Percentiles rank a stretch among this genome's conserved stretches.
phyloP scores from a whole-genome alignment of 768 basidiomycete genomes.

The Pisolithus microcarpus region DNA sequence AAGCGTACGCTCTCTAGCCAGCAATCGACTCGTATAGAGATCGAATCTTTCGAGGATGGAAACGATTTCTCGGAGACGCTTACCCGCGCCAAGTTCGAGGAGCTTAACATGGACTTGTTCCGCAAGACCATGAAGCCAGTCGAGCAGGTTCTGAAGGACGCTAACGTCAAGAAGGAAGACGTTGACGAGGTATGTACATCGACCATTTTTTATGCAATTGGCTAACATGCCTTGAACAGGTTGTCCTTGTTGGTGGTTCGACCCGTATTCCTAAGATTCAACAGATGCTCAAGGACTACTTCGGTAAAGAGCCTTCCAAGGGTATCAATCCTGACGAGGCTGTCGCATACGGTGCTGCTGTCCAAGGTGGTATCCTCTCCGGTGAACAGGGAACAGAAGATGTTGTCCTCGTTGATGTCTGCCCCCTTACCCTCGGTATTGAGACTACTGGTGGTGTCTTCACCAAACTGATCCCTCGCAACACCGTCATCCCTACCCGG shows the following conservation, averaged over 20 bases:
- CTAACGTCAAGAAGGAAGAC: constrained; percentile 96
- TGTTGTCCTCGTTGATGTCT: constrained; percentile 93
- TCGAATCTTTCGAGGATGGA: constrained; percentile 92
- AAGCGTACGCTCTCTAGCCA: constrained; percentile 91
- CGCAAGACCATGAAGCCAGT: constrained; percentile 99
- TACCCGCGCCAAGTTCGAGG: constrained; percentile 98
- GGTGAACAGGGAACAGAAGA: constrained; percentile 88
- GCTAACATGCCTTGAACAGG: constrained; percentile 27
- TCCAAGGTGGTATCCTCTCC: constrained; percentile 96
- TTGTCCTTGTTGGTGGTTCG: constrained; percentile 92
- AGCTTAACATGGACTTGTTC: constrained; percentile 98
- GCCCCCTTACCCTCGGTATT: constrained; percentile 95
- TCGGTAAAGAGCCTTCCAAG: constrained; percentile 95
- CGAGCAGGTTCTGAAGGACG: constrained; percentile 97
- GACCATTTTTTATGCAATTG: not conserved
- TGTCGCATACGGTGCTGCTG: constrained; percentile 97
- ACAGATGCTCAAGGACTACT: constrained; percentile 96
- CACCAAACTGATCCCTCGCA: constrained; percentile 94
- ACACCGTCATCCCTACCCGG: constrained; percentile 97
- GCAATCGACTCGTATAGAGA: constrained; percentile 87
- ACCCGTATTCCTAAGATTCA: constrained; percentile 99
- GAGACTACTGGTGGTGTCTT: constrained; percentile 98
- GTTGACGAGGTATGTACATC: constrained; percentile 64
- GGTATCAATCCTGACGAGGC: constrained; percentile 99
- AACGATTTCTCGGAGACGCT: constrained; percentile 97